A percentile compares a stretch with the other conserved stretches of the same genome.
These are phyloP conservation scores for Daldinia loculata DNA, from an alignment of 495 filamentous ascomycete genomes.

Conservation along the genomic window DNA sequence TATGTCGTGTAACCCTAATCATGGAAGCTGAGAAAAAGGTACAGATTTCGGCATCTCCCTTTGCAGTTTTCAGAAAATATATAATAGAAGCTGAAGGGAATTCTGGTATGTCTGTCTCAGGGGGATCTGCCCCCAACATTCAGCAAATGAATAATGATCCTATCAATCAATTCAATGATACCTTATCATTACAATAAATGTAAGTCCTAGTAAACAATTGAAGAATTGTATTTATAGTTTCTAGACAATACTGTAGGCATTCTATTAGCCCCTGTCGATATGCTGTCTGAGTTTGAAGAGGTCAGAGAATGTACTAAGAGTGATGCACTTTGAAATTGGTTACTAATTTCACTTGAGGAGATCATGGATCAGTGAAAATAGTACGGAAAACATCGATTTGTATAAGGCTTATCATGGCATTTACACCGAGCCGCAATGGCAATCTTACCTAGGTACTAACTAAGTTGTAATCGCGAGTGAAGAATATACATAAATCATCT, in stretches of 20 bases:
- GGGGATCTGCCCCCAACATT: background rate
- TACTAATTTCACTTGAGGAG: background rate
- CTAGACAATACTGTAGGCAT: no score
- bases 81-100: background rate
- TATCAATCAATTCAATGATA: background rate
- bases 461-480: background rate
- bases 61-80: background rate
- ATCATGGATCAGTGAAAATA: background rate
- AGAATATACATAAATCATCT: background rate
- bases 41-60: background rate
- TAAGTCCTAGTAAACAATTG: no score
- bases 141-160: background rate
- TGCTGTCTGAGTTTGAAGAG: background rate
- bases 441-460: background rate
- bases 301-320: background rate
- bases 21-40: background rate
- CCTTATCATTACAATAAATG: no score
- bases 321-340: background rate
- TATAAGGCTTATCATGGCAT: background rate
- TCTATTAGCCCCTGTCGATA: background rate
- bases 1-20: constrained; percentile 26
- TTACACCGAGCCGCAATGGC: background rate
- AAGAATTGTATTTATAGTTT: no score
- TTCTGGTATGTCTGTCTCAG: background rate
- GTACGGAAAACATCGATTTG: background rate